Conservation (phyloP, 2,329 filamentous ascomycete species). For the Lasiodiplodia sp. region DNA sequence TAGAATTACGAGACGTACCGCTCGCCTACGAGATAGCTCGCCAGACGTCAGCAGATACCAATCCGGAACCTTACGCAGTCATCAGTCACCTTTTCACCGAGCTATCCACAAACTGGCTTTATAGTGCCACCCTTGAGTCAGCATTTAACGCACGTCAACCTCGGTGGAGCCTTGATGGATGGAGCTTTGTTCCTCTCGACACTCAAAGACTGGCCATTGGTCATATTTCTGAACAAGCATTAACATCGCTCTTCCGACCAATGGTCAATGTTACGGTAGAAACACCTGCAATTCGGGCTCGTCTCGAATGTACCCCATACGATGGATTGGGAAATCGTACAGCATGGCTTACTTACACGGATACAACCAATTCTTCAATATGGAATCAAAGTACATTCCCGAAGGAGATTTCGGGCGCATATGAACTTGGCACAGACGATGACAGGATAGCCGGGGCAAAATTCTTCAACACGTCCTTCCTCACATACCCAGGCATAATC, state of each 20-base stretch:
- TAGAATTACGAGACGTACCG: background rate
- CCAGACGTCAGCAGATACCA: background rate
- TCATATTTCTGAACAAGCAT: background rate
- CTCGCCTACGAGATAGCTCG: background rate
- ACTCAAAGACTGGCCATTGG: background rate
- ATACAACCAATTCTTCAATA: slow-evolving; percentile 6
- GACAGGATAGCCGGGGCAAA: background rate
- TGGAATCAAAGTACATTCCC: slow-evolving; percentile 25
- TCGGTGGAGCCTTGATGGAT: slow-evolving; percentile 35
- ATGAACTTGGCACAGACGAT: background rate
- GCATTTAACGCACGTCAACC: slow-evolving; percentile 32
- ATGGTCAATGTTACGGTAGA: slow-evolving; percentile 30
- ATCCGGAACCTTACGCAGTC: background rate
- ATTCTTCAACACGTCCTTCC: background rate
- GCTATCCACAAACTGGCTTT: slow-evolving; percentile 36
- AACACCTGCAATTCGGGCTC: slow-evolving; percentile 31
- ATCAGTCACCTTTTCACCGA: slow-evolving; percentile 31
- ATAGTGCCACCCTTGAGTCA: slow-evolving; percentile 31
- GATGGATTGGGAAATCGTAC: slow-evolving; percentile 27
- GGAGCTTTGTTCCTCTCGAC: slow-evolving; percentile 38
- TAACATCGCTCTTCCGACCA: slow-evolving; percentile 22
- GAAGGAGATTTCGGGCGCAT: slow-evolving; percentile 26
- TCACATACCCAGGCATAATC: background rate
- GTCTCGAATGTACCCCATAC: slow-evolving; percentile 31
- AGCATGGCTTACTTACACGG: slow-evolving; percentile 22